A percentile compares a stretch with the other conserved stretches of the same genome.
Evolutionary conservation across 176 grass and related monocot species (phyloP).

Genomic region (Bolboschoenus planiculmis): DNA sequence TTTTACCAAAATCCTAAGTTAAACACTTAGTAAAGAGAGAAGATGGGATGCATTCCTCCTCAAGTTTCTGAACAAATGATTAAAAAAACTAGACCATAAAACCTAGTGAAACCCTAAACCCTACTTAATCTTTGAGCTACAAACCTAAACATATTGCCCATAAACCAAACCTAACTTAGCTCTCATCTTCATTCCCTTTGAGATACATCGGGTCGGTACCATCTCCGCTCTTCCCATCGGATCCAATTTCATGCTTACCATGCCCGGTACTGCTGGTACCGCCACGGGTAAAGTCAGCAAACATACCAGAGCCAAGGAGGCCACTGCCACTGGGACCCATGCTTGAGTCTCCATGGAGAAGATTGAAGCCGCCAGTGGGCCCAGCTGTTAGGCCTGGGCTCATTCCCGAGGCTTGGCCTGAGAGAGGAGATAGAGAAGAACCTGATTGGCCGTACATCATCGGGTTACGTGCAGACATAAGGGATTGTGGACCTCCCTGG

Average conservation of each 20-base stretch:
- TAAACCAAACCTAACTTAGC: conserved; percentile 6
- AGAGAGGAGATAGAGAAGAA: conserved; percentile 60
- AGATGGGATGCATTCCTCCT: background rate
- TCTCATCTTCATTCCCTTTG: conserved; percentile 84
- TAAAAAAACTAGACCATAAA: background rate
- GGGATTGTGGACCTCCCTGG: conserved; percentile 35
- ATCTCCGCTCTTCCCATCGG: conserved; percentile 46
- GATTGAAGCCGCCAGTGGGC: conserved; percentile 61
- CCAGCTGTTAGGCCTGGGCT: conserved; percentile 48
- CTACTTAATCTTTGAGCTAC: conserved; percentile 25
- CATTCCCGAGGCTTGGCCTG: conserved; percentile 49
- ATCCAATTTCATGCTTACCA: conserved; percentile 44
- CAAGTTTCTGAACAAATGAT: conserved; percentile 7
- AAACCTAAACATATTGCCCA: background rate
- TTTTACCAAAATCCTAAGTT: conserved; percentile 24
- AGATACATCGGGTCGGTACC: conserved; percentile 67
- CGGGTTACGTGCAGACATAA: conserved; percentile 72
- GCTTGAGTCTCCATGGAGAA: conserved; percentile 81
- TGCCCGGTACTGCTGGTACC: conserved; percentile 31
- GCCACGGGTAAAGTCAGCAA: conserved; percentile 53
- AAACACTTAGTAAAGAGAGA: conserved; percentile 22
- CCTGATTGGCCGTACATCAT: conserved; percentile 73
- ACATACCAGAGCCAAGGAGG: conserved; percentile 61
- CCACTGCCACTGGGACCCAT: conserved; percentile 37
- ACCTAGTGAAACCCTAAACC: conserved; percentile 13